Base-by-base conservation (phyloP, 257 asterid species). In the Solanum neorickii region DNA sequence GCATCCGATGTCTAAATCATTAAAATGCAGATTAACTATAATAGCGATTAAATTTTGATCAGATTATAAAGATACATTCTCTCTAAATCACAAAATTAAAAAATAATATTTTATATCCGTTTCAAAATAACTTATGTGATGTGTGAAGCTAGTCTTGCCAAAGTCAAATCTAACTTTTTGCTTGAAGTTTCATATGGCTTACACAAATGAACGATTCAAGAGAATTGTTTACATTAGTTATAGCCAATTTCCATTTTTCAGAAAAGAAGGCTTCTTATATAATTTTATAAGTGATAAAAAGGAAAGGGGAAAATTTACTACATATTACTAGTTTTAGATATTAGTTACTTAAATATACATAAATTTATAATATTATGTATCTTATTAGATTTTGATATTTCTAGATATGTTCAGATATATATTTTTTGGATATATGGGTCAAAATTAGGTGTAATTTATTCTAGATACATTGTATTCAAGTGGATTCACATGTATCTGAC, bases 1-100 rank as follows among this genome's bases (percentile, higher is more conserved):
- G 60, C 25, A 7, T 56, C 2, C 2, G 18, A 20, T 6, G 65
- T 18, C 23, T 56, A 56, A 56, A 56, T 20, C n/a, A 56, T 18
- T 56, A 25, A n/a, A 11, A 20, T 56, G 65, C 18, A 18, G 65
- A 18, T 12, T 20, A 56, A 56, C 2, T 56, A 18, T 11, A 56
- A 56, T 2, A 56, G 12, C 12, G 0, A 1, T 3, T 42, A 3
- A 3, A 3, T 42, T 3, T 9, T 12, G 5, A 56, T n/a, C 2
- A 56, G 0, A 7, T 18, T 56, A 3, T 23, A 60, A 12, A 6
- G 14, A 5, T 9, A 60, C 9, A 60, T 60, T 13, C 27, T 1
- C 6, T 60, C 15, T 13, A 60, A 60, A 60, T 60, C 13, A 4
- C 3, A 23, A 60, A 60, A 9, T 23, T 60, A 1, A 1, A 60